A percentile compares a stretch with the other conserved stretches of the same genome.
Conservation (phyloP, 2,329 filamentous ascomycete genomes). For the Talaromyces pinophilus region DNA sequence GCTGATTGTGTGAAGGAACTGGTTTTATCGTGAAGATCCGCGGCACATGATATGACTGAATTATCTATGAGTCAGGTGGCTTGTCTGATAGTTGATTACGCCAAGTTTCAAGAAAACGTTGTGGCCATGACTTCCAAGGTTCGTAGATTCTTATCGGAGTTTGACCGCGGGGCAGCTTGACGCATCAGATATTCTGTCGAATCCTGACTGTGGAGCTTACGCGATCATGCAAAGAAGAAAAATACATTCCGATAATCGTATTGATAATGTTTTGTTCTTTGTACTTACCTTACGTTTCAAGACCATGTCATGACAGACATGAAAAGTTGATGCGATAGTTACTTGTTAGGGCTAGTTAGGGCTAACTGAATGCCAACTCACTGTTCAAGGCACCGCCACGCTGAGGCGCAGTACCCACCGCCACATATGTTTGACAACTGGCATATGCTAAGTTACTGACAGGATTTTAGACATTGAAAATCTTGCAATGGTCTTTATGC, state of each 20-base stretch:
- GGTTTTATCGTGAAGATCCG: neutral
- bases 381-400: slow-evolving; percentile 11
- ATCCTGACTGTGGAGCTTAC: neutral
- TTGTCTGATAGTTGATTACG: slow-evolving; percentile 2
- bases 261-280: neutral
- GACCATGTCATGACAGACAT: neutral
- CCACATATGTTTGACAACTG: slow-evolving; percentile 18
- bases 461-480: neutral
- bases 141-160: neutral
- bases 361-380: slow-evolving; percentile 6
- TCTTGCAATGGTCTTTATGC: neutral
- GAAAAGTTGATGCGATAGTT: neutral
- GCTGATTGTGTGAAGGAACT: neutral
- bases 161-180: neutral
- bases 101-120: slow-evolving; percentile 9
- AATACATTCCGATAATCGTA: neutral
- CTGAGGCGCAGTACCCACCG: slow-evolving; percentile 14
- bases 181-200: neutral
- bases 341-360: slow-evolving; percentile 12
- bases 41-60: neutral
- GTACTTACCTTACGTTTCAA: slow-evolving; percentile 15
- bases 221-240: neutral
- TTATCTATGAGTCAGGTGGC: slow-evolving; percentile 6
- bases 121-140: neutral
- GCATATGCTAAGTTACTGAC: neutral